Base-by-base conservation (phyloP, 139 green algal species). In the Chlorella vulgaris region DNA sequence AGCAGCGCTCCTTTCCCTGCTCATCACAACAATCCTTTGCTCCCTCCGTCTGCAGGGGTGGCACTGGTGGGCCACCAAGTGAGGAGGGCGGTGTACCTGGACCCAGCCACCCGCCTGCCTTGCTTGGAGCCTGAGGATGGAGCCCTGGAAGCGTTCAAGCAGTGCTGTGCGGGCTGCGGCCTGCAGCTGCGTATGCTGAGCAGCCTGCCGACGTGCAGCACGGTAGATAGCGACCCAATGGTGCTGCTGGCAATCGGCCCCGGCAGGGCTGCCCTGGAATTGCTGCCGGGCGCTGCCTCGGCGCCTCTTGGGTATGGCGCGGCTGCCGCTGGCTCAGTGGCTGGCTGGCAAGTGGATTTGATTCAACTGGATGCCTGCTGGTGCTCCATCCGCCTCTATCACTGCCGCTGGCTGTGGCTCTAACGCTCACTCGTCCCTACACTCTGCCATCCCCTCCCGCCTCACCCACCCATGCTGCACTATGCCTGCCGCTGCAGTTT, bases 401-500 rank as follows among this genome's bases (percentile, higher is more conserved):
- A n/a, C n/a, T n/a, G n/a, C n/a, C n/a, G n/a, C n/a, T n/a, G n/a
- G n/a, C n/a, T n/a, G n/a, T n/a, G n/a, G n/a, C n/a, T n/a, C n/a
- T n/a, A n/a, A n/a, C n/a, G n/a, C n/a, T n/a, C n/a, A n/a, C n/a
- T n/a, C n/a, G n/a, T n/a, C n/a, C n/a, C n/a, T n/a, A n/a, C n/a
- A n/a, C n/a, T n/a, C n/a, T n/a, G n/a, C n/a, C n/a, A n/a, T n/a
- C n/a, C n/a, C n/a, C n/a, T n/a, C n/a, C n/a, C n/a, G n/a, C n/a
- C n/a, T n/a, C n/a, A n/a, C n/a, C n/a, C n/a, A n/a, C n/a, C n/a
- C n/a, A n/a, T n/a, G n/a, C n/a, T n/a, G n/a, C n/a, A n/a, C 55
- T 65, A 21, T 71, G 26, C 24, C 35, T 36, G 35, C 55, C 33
- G 13, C 63, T 24, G 35, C 82, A 92, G 76, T 98, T 98, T 87